Evolutionary conservation across 1,284 basidiomycete species (phyloP), one percentile per base, ranked within the genome.

Genomic region (Naganishia sp.): DNA sequence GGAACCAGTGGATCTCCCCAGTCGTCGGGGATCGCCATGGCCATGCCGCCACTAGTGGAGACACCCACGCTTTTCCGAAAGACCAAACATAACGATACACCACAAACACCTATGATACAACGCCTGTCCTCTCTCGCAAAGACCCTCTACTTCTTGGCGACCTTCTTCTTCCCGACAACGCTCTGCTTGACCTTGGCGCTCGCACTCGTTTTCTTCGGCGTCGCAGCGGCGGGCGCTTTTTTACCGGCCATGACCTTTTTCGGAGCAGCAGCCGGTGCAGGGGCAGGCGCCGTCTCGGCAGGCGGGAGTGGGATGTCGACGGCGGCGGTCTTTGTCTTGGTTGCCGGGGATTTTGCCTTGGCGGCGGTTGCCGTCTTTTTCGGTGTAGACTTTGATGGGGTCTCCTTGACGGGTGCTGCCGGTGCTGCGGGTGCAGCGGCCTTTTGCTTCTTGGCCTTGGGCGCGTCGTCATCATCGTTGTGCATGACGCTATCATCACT

Each of bases 401-500:
- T 54, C 53, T 71, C 69, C 23, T 62, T 65, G 25, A 69, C 41
- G 6, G 66, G 15, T 5, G 68, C 25, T 17, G 62, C 41, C 18
- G 61, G 17, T 45, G 57, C 39, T 9, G 63, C 39, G 31, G 63
- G 32, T 56, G 42, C 69, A 7, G 64, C 28, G 42, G 67, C 66
- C 42, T 70, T 72, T 46, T 67, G 67, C n/a, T 64, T 70, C 13
- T 67, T 67, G 13, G 67, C 69, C 72, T 77, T 65, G 67, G 70
- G 68, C 75, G 73, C 66, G 81, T 81, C 49, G 74, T 76, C 67
- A 69, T 67, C 56, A 31, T 57, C 62, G 11, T 61, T 63, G 56
- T 64, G 54, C 62, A 65, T 66, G 49, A 60, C 65, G n/a, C 67
- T 69, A 25, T 63, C 63, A 60, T 72, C 70, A 28, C 68, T 67